Conservation (phyloP, 768 basidiomycete genomes). For the Trametopsis cervina region DNA sequence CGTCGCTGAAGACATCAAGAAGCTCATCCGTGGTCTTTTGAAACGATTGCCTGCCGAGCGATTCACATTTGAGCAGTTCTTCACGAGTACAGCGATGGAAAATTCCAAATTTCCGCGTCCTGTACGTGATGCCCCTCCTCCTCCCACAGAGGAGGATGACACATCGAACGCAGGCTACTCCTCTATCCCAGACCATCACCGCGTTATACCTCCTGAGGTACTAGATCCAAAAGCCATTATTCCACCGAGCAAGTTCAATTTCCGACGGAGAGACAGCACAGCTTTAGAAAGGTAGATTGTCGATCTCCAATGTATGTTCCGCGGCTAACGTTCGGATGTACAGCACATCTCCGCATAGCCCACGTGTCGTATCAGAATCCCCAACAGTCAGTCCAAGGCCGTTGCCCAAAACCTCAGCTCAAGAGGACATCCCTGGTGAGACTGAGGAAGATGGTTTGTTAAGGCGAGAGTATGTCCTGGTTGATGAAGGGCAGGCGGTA, state of each 20-base stretch:
- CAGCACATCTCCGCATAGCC: not conserved
- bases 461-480: constrained; percentile 87
- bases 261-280: constrained; percentile 33
- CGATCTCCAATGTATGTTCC: too few relatives aligned
- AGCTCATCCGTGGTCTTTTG: constrained; percentile 76
- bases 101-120: constrained; percentile 74
- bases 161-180: constrained; percentile 28
- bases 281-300: constrained; percentile 9
- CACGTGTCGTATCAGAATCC: not conserved
- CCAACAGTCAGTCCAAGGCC: constrained; percentile 1
- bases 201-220: constrained; percentile 72
- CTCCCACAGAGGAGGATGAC: constrained; percentile 19
- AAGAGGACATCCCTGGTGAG: constrained; percentile 70
- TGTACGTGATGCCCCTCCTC: constrained; percentile 23
- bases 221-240: constrained; percentile 76
- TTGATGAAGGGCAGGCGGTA: constrained; percentile 83
- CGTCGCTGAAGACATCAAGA: constrained; percentile 81
- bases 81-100: constrained; percentile 68
- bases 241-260: constrained; percentile 76
- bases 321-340: too few relatives aligned
- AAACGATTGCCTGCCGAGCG: constrained; percentile 81
- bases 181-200: constrained; percentile 64
- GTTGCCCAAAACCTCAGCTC: constrained; percentile 30
- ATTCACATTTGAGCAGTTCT: constrained; percentile 89
- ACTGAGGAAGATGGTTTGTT: constrained; percentile 78